Conservation (phyloP, 1,284 basidiomycete genomes). For the Naganishia cerealis region DNA sequence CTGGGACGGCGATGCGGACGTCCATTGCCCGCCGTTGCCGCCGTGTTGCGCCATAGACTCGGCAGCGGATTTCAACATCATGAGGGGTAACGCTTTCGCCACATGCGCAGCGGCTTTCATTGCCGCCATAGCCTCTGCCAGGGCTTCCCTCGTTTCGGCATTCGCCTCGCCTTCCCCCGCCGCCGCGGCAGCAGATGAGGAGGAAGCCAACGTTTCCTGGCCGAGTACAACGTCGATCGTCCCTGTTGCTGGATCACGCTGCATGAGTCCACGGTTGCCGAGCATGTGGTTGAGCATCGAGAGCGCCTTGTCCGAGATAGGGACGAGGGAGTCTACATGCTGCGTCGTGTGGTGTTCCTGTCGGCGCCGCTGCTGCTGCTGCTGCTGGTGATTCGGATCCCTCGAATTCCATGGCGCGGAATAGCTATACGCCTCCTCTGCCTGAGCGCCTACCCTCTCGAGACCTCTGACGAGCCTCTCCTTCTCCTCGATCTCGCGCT, state of each 20-base stretch:
- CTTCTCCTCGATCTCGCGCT: conserved; percentile 28
- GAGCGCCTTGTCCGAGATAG: conserved; percentile 34
- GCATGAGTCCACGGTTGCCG: conserved; percentile 28
- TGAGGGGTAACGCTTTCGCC: conserved; percentile 23
- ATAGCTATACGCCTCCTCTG: background rate
- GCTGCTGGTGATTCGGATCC: background rate
- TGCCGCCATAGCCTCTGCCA: conserved; percentile 24
- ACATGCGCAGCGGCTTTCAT: conserved; percentile 28
- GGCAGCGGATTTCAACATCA: conserved; percentile 23
- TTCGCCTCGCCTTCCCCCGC: conserved; percentile 1
- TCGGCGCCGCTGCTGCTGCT: background rate
- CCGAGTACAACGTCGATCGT: conserved; percentile 31
- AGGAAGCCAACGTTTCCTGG: conserved; percentile 10
- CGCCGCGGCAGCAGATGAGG: background rate
- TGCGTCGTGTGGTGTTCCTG: background rate
- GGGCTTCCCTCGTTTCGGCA: conserved; percentile 20
- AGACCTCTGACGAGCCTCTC: conserved; percentile 13
- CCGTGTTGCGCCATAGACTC: conserved; percentile 9
- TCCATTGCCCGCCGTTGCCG: background rate
- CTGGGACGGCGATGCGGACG: background rate
- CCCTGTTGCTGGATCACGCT: conserved; percentile 27
- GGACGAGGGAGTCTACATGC: conserved; percentile 12
- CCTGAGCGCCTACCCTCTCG: conserved; percentile 9
- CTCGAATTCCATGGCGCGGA: conserved; percentile 3
- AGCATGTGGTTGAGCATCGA: conserved; percentile 35